Evolutionary conservation across 192 early-diverging fungal genomes (phyloP).

Genomic region (Entophlyctis luteolus): DNA sequence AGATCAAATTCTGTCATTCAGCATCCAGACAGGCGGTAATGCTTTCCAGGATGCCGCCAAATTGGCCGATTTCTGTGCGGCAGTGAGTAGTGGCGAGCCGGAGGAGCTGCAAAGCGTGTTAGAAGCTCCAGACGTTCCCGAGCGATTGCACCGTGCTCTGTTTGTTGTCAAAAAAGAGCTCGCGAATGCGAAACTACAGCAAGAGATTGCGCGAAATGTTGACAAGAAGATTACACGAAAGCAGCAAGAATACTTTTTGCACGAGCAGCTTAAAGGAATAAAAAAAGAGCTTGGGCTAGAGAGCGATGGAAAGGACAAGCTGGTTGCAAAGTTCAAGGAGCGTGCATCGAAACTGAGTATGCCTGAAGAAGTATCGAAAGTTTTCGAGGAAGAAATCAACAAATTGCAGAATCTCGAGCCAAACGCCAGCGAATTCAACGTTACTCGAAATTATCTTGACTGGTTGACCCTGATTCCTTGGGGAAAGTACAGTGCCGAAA

Average conservation of each 20-base stretch:
- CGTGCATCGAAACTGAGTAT: conserved; percentile 79
- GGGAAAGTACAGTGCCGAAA: conserved; percentile 86
- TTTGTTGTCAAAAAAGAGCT: conserved; percentile 96
- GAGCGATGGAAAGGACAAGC: conserved; percentile 96
- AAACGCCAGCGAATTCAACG: conserved; percentile 95
- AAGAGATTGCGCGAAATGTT: conserved; percentile 96
- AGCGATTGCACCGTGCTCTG: conserved; percentile 86
- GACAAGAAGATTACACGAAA: conserved; percentile 95
- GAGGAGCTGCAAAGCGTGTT: conserved; percentile 88
- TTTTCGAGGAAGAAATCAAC: conserved; percentile 95
- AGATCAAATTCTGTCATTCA: conserved; percentile 97
- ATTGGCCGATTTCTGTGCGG: conserved; percentile 95
- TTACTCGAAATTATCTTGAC: conserved; percentile 97
- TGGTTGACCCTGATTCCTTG: conserved; percentile 98
- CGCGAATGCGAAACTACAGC: conserved; percentile 94
- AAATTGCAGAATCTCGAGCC: conserved; percentile 92
- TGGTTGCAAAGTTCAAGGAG: conserved; percentile 90
- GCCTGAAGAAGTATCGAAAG: conserved; percentile 86
- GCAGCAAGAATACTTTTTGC: conserved; percentile 97
- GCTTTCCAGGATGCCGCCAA: conserved; percentile 93
- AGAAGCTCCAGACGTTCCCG: conserved; percentile 82
- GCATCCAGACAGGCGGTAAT: conserved; percentile 92
- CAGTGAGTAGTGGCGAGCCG: conserved; percentile 89
- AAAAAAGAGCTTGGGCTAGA: conserved; percentile 98
- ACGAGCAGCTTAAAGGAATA: conserved; percentile 99